phyloP scores from a whole-genome alignment of 176 grass and related monocot genomes.

The Carex parvula region DNA sequence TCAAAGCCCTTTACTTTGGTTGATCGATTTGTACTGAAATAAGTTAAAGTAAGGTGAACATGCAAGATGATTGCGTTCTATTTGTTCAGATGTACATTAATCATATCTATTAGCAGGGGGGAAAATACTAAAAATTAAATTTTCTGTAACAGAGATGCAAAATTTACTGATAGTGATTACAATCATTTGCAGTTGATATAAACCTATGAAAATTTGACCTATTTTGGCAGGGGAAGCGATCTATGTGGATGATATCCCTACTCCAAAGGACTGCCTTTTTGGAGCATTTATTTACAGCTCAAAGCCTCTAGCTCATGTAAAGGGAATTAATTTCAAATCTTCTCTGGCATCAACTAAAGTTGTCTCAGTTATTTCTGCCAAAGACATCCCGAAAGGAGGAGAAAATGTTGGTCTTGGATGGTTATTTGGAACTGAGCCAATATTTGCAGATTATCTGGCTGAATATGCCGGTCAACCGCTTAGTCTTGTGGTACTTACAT shows the following conservation, averaged over 20 bases:
- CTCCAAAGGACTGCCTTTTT: slow-evolving; percentile 63
- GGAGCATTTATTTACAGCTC: slow-evolving; percentile 87
- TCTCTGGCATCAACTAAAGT: slow-evolving; percentile 60
- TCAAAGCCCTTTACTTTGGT: not conserved
- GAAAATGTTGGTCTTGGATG: slow-evolving; percentile 48
- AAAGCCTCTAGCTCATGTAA: slow-evolving; percentile 53
- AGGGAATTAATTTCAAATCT: slow-evolving; percentile 55
- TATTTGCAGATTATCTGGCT: slow-evolving; percentile 61
- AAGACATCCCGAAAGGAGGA: slow-evolving; percentile 74
- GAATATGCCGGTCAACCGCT: slow-evolving; percentile 72
- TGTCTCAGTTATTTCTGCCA: slow-evolving; percentile 38
- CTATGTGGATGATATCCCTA: slow-evolving; percentile 80
- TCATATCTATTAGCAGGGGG: no score
- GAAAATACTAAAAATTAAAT: not conserved
- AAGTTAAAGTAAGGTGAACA: no score
- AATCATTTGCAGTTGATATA: no score
- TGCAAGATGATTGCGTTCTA: not conserved
- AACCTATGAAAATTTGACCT: not conserved
- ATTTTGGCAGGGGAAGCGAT: slow-evolving; percentile 55
- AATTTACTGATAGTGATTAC: not conserved
- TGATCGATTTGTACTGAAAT: no score
- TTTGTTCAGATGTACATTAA: not conserved
- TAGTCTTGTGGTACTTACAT: slow-evolving; percentile 54
- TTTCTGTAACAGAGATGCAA: not conserved
- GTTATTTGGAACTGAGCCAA: slow-evolving; percentile 50